Evolutionary conservation across 257 asterid genomes (phyloP).

Genomic region (Solanum pinnatisectum): DNA sequence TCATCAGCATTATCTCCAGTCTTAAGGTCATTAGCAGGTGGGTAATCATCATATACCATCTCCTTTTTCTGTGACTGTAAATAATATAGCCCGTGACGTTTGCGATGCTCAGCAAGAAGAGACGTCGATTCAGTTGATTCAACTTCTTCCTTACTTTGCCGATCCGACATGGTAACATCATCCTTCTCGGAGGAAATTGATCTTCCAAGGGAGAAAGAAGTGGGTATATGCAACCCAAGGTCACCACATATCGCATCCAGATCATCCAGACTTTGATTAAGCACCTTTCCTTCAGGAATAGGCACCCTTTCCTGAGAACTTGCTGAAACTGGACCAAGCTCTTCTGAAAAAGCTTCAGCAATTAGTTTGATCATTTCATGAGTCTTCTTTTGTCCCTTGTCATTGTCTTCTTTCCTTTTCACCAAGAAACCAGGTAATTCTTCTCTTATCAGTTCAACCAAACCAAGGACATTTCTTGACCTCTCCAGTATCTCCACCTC

Average conservation of each 20-base stretch:
- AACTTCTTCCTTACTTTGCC: constrained; percentile 37
- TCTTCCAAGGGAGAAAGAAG: constrained; percentile 60
- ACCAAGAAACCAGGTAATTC: constrained; percentile 27
- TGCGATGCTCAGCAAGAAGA: constrained; percentile 73
- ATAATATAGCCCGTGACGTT: constrained; percentile 79
- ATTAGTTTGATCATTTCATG: constrained; percentile 38
- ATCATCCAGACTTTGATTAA: constrained; percentile 64
- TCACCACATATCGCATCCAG: constrained; percentile 62
- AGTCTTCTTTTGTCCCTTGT: constrained; percentile 22
- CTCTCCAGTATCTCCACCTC: constrained; percentile 91
- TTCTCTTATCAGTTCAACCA: constrained; percentile 50
- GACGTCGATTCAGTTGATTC: constrained; percentile 61
- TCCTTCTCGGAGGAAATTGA: constrained; percentile 26
- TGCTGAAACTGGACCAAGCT: constrained; percentile 77
- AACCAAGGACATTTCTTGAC: constrained; percentile 66
- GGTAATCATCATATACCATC: constrained; percentile 40
- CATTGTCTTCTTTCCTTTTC: constrained; percentile 25
- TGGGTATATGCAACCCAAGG: constrained; percentile 32
- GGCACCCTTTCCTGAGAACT: constrained; percentile 77
- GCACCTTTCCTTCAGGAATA: constrained; percentile 63
- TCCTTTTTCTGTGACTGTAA: constrained; percentile 55
- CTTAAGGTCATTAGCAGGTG: constrained; percentile 63
- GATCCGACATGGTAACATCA: constrained; percentile 15
- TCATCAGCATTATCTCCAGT: constrained; percentile 26
- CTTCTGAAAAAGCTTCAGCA: constrained; percentile 58